phyloP scores from a whole-genome alignment of 2,329 filamentous ascomycete species.

The Amesomyces nigricolor region DNA sequence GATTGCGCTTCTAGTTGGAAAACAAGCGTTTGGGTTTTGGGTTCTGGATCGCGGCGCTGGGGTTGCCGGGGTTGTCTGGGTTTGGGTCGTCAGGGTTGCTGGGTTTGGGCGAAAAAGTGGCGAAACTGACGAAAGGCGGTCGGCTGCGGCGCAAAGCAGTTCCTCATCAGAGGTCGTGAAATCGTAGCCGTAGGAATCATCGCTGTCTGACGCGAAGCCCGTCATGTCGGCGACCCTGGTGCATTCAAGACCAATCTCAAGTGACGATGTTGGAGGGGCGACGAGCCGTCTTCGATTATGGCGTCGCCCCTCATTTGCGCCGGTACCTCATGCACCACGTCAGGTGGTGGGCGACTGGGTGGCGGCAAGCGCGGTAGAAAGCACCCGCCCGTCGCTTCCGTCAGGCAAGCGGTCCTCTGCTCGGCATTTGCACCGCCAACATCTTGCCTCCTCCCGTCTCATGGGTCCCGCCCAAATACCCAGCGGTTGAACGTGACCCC shows the following conservation, averaged over 20 bases:
- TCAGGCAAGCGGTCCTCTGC: no score
- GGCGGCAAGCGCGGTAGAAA: not conserved
- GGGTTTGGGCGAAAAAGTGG: conserved; percentile 5
- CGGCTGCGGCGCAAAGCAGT: conserved; percentile 31
- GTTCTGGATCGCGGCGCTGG: not conserved
- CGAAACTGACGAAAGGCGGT: conserved; percentile 16
- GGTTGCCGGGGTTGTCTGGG: not conserved
- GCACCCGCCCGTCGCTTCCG: not conserved
- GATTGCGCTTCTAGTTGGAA: not conserved
- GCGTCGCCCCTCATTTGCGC: not conserved
- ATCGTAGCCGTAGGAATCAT: conserved; percentile 43
- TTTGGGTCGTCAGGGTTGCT: not conserved
- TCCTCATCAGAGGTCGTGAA: conserved; percentile 44
- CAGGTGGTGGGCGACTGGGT: not conserved
- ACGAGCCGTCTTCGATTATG: not conserved
- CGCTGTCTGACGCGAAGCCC: conserved; percentile 17
- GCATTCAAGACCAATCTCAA: not conserved
- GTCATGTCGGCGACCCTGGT: conserved; percentile 16
- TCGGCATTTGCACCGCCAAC: no score
- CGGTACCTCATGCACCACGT: not conserved
- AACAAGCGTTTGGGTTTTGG: not conserved
- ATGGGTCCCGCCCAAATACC: no score
- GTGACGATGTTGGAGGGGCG: not conserved
- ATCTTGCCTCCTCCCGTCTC: no score
- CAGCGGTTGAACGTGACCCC: no score